phyloP scores from a whole-genome alignment of 2,329 filamentous ascomycete species.

The Talaromyces atroroseus region DNA sequence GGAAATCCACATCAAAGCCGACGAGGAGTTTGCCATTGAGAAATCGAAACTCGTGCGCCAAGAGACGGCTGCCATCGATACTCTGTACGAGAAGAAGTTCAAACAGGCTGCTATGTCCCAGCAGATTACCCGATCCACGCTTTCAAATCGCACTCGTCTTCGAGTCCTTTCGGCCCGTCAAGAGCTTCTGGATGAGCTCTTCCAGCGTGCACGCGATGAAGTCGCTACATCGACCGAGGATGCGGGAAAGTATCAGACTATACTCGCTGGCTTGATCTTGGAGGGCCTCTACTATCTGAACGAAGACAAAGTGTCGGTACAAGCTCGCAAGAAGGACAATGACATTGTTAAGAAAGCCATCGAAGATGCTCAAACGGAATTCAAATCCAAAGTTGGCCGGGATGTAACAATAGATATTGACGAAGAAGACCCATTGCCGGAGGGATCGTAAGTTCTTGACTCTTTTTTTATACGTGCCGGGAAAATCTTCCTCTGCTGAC shows the following conservation, averaged over 20 bases:
- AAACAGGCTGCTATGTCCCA: slow-evolving; percentile 98
- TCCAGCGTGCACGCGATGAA: slow-evolving; percentile 71
- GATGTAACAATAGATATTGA: slow-evolving; percentile 67
- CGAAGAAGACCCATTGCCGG: slow-evolving; percentile 71
- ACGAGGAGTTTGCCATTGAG: slow-evolving; percentile 98
- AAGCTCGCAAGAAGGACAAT: slow-evolving; percentile 73
- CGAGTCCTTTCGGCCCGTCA: slow-evolving; percentile 81
- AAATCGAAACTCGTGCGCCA: slow-evolving; percentile 97
- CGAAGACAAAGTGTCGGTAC: slow-evolving; percentile 70
- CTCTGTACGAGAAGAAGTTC: slow-evolving; percentile 95
- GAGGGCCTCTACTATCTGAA: slow-evolving; percentile 85
- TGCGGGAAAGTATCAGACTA: slow-evolving; percentile 61
- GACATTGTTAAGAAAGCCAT: slow-evolving; percentile 72
- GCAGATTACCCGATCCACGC: slow-evolving; percentile 94
- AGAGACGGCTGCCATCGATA: slow-evolving; percentile 89
- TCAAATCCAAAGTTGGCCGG: slow-evolving; percentile 69
- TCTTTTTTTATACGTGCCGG: slow-evolving; percentile 10
- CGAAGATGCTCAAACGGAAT: slow-evolving; percentile 70
- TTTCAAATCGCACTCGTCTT: slow-evolving; percentile 92
- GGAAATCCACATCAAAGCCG: slow-evolving; percentile 96
- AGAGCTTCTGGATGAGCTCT: slow-evolving; percentile 84
- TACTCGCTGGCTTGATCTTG: slow-evolving; percentile 75
- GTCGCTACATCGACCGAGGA: slow-evolving; percentile 59
- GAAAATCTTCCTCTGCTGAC: neutral
- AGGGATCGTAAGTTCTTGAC: slow-evolving; percentile 65